phyloP scores from a whole-genome alignment of 2,329 filamentous ascomycete genomes.

The Aaosphaeria pasadenensis region DNA sequence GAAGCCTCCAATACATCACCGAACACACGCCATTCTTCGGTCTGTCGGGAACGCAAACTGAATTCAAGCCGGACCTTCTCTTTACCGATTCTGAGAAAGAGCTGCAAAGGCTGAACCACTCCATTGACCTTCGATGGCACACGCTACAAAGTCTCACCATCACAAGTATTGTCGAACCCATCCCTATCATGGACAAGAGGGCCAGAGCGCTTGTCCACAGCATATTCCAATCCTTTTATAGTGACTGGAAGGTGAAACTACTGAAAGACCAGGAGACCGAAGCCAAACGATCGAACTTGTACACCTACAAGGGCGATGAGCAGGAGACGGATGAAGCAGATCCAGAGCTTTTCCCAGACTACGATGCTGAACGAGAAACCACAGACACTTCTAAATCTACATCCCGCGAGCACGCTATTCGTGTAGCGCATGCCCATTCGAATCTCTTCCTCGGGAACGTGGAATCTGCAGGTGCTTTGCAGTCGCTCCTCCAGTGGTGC shows the following conservation, averaged over 20 bases:
- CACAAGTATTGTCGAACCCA: conserved; percentile 21
- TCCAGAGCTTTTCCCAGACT: conserved; percentile 77
- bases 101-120: conserved; percentile 16
- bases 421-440: conserved; percentile 30
- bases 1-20: conserved; percentile 22
- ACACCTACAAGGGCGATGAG: conserved; percentile 78
- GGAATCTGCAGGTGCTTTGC: conserved; percentile 20
- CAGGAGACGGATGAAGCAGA: conserved; percentile 72
- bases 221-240: conserved; percentile 70
- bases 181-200: conserved; percentile 6
- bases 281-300: conserved; percentile 71
- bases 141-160: conserved; percentile 24
- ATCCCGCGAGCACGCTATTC: conserved; percentile 32
- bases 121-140: conserved; percentile 35
- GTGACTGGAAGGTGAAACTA: conserved; percentile 76
- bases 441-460: conserved; percentile 24
- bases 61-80: conserved; percentile 14
- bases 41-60: conserved; percentile 3
- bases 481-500: conserved; percentile 28
- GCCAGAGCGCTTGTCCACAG: conserved; percentile 54
- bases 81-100: conserved; percentile 16
- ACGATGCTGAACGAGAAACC: conserved; percentile 53
- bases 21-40: conserved; percentile 34
- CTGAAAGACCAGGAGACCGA: conserved; percentile 73
- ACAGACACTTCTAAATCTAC: conserved; percentile 9